A percentile compares a stretch with the other conserved stretches of the same genome.
These are phyloP conservation scores for Hygrophorus pudorinus DNA, from an alignment of 768 basidiomycete genomes.

Conservation along the genomic window DNA sequence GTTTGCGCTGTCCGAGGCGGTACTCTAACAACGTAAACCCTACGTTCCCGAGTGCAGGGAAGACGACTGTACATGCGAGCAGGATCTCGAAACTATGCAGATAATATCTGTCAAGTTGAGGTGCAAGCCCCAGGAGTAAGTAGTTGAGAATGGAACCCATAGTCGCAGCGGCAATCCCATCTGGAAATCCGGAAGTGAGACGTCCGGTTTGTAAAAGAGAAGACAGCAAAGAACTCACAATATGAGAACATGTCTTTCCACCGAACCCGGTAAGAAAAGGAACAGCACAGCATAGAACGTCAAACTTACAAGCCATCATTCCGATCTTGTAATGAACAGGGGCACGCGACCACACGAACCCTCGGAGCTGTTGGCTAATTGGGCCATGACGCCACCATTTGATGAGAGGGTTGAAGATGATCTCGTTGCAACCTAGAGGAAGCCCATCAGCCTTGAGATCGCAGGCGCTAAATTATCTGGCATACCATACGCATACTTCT, in stretches of 20 bases:
- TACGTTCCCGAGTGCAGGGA: slow-evolving; percentile 60
- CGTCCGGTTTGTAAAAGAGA: background rate
- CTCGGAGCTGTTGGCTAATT: slow-evolving; percentile 70
- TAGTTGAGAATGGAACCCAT: slow-evolving; percentile 61
- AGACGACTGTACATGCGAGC: slow-evolving; percentile 62
- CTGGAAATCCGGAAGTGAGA: slow-evolving; percentile 6
- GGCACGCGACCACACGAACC: slow-evolving; percentile 66
- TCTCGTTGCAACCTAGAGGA: slow-evolving; percentile 49
- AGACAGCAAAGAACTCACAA: background rate
- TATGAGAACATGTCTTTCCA: background rate
- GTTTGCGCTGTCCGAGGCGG: slow-evolving; percentile 46
- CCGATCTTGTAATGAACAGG: slow-evolving; percentile 78
- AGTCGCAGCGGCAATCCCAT: slow-evolving; percentile 57
- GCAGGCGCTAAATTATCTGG: slow-evolving; percentile 4
- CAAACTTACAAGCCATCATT: slow-evolving; percentile 65
- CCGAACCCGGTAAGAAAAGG: background rate
- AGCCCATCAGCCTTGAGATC: background rate
- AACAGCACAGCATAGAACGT: background rate
- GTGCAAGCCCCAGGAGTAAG: slow-evolving; percentile 51
- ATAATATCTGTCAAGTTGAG: slow-evolving; percentile 62
- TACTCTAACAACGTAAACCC: slow-evolving; percentile 63
- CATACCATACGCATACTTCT: slow-evolving; percentile 73
- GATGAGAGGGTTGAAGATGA: slow-evolving; percentile 78
- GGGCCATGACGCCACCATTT: slow-evolving; percentile 75
- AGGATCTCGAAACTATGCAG: slow-evolving; percentile 66